A percentile compares a stretch with the other conserved stretches of the same genome.
These are phyloP conservation scores for Cymbopogon flexuosus DNA, from an alignment of 202 grass and related monocot species.

Conservation along the genomic window DNA sequence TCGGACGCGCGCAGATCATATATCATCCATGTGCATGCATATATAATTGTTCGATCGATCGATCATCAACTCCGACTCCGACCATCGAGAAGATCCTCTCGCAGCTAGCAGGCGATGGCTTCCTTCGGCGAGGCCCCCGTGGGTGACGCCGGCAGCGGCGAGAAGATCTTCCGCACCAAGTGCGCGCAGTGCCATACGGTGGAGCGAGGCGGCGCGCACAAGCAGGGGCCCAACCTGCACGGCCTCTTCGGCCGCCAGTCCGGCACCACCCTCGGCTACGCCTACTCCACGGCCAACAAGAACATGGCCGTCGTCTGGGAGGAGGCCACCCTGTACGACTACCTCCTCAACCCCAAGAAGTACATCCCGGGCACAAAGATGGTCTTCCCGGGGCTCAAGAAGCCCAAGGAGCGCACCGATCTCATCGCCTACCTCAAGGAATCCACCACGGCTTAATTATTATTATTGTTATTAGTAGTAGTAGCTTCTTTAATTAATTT, in stretches of 20 bases:
- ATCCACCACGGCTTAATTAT: conserved; percentile 17
- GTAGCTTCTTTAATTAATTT: too few relatives aligned
- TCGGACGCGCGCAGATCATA: too few relatives aligned
- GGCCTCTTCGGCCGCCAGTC: conserved; percentile 77
- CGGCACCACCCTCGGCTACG: conserved; percentile 62
- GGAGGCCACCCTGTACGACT: conserved; percentile 62
- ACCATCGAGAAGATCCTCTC: too few relatives aligned
- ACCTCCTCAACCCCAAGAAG: conserved; percentile 74
- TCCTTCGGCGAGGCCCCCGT: conserved; percentile 41
- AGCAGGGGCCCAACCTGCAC: conserved; percentile 60
- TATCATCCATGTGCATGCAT: neutral
- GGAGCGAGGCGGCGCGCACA: conserved; percentile 44
- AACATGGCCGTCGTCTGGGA: conserved; percentile 73
- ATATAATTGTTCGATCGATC: neutral
- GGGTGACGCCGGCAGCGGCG: conserved; percentile 31
- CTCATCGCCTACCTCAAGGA: conserved; percentile 57
- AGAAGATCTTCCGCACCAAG: conserved; percentile 60
- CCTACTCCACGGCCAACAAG: conserved; percentile 71
- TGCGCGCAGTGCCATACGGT: conserved; percentile 62
- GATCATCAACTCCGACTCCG: neutral
- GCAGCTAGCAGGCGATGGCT: neutral
- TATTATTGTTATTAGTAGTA: too few relatives aligned
- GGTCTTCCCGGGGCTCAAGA: conserved; percentile 55
- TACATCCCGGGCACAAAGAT: conserved; percentile 46
- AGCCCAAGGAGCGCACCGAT: conserved; percentile 46